These are phyloP conservation scores for Fremontodendron californicum DNA, from an alignment of 345 rosid genomes.

Conservation along the genomic window DNA sequence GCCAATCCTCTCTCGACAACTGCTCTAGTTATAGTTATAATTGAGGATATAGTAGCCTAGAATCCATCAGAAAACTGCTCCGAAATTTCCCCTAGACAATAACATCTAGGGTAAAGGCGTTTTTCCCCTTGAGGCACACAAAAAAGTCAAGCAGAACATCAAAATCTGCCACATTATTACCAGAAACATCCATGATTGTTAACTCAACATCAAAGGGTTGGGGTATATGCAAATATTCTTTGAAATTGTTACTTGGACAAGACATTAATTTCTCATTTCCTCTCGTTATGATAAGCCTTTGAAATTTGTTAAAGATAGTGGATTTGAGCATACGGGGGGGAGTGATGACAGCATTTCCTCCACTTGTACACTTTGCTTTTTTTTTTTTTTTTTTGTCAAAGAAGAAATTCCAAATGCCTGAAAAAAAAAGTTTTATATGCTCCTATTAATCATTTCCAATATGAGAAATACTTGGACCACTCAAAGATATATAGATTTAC, in stretches of 20 bases:
- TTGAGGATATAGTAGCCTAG: background rate
- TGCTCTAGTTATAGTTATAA: background rate
- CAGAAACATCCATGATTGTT: constrained; percentile 16
- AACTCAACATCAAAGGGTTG: constrained; percentile 3
- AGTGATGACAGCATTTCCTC: background rate
- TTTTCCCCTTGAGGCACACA: background rate
- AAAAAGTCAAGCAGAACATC: constrained; percentile 18
- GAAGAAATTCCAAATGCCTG: background rate
- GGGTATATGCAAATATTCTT: background rate
- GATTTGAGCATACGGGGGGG: background rate
- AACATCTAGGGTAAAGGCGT: background rate
- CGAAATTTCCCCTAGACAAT: background rate
- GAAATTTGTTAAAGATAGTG: constrained; percentile 14
- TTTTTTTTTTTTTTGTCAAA: no score
- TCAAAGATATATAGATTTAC: background rate
- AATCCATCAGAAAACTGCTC: background rate
- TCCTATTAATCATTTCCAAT: background rate
- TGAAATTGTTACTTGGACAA: background rate
- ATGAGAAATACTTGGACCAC: background rate
- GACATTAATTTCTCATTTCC: background rate
- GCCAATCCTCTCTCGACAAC: background rate
- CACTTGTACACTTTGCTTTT: background rate
- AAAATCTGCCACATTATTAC: background rate
- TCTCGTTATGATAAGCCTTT: constrained; percentile 15
- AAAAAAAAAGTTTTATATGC: background rate